Evolutionary conservation across 169 alveolate genomes (phyloP), one percentile per base, ranked within the genome.

Genomic region (Cardiosporidium cionae): DNA sequence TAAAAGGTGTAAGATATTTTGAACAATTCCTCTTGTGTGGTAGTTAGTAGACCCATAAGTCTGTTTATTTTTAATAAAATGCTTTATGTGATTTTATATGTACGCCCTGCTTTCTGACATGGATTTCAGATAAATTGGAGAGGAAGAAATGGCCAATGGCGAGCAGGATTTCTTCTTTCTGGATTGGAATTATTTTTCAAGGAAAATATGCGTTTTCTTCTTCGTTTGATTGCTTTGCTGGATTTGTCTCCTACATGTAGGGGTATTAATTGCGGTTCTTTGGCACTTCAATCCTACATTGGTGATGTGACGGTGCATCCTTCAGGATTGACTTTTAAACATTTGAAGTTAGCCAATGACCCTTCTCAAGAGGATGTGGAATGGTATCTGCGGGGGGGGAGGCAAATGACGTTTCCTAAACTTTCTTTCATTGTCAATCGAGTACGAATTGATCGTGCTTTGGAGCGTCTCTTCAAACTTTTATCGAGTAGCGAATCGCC

Each of bases 291-390:
- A 86, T 76, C 80, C 7, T 83, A 83, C 85, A 70, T 80, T 32
- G 88, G 88, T 23, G 88, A 83, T 64, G 65, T 83, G 32, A 83
- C 88, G 6, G 69, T 83, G 58, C 86, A 70, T 37, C 88, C 88
- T 32, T 76, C 76, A 22, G 64, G 76, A 4, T 62, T 83, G 27
- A 66, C 73, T 35, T 53, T 74, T 32, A 74, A 66, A 62, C 83
- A 83, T 63, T 66, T 79, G 37, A 68, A 71, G 31, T 68, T 83
- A 27, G 73, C 78, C 66, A 79, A 83, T 54, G 88, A 79, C 29
- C 74, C 86, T 23, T 70, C 72, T 29, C 74, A 66, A 31, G 77
- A 68, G 25, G 88, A 83, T 37, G 83, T 83, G 32, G 63, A 68
- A 7, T 83, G 88, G 88, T 83, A 68, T 36, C 64, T n/a, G n/a